These are phyloP conservation scores for Tuber umbilicatum DNA, from an alignment of 495 filamentous ascomycete genomes.

Conservation along the genomic window DNA sequence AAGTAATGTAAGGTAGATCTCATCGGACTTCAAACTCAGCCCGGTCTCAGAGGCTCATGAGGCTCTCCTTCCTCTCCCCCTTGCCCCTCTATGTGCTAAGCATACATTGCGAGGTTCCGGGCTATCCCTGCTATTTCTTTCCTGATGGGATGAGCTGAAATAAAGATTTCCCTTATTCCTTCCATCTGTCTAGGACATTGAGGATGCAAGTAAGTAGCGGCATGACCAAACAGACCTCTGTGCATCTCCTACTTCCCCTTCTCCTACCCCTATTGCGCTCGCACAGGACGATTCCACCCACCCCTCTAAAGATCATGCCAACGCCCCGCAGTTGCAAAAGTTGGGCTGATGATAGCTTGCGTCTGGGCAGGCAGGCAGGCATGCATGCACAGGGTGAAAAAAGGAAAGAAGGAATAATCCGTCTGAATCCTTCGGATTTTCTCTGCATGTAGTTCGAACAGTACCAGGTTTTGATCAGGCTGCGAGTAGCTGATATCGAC, in stretches of 20 bases:
- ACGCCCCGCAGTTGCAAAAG: neutral
- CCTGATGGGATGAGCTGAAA: neutral
- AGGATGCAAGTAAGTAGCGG: neutral
- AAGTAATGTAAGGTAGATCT: neutral
- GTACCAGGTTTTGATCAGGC: conserved; percentile 4
- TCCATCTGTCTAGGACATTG: neutral
- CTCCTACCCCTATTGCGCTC: neutral
- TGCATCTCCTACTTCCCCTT: neutral
- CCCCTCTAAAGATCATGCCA: neutral
- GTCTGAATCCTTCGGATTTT: neutral
- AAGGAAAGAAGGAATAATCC: neutral
- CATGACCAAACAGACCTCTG: neutral
- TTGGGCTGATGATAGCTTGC: neutral
- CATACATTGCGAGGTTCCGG: neutral
- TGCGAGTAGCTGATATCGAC: neutral
- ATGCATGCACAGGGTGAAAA: neutral
- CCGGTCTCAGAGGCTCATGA: neutral
- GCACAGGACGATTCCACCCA: neutral
- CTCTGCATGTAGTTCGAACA: neutral
- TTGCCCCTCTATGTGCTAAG: neutral
- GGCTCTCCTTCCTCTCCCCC: neutral
- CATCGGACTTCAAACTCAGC: neutral
- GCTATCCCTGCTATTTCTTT: neutral
- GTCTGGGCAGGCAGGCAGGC: neutral
- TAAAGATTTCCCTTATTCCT: neutral